Evolutionary conservation across 2,329 filamentous ascomycete species (phyloP).

Genomic region (Trichoderma asperellum): DNA sequence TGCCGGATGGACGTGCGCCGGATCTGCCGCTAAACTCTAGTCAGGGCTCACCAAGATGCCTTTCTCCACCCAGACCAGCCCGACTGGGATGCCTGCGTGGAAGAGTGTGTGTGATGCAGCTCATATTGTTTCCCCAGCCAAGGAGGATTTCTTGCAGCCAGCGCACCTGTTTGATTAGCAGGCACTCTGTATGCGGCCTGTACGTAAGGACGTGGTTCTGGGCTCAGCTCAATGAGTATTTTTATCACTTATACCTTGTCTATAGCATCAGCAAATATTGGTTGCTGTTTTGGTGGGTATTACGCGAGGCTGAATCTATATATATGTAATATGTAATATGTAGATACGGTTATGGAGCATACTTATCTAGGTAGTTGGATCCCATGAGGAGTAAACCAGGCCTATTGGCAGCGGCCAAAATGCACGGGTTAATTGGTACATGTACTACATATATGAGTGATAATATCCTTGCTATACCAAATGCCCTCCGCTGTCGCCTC

Average conservation of each 20-base stretch:
- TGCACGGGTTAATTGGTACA: neutral
- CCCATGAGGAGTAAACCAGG: neutral
- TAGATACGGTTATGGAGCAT: neutral
- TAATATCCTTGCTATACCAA: neutral
- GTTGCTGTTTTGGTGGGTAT: neutral
- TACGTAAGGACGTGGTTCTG: neutral
- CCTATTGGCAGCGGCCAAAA: neutral
- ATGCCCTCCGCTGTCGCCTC: neutral
- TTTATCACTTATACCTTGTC: neutral
- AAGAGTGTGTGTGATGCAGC: slow-evolving; percentile 7
- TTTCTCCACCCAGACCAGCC: slow-evolving; percentile 1
- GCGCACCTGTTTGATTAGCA: neutral
- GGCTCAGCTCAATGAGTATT: neutral
- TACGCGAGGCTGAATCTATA: neutral
- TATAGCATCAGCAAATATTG: neutral
- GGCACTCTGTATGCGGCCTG: neutral
- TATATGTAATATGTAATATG: too few relatives aligned
- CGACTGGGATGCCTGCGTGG: neutral
- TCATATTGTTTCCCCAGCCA: neutral
- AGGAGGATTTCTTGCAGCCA: neutral
- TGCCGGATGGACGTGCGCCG: neutral
- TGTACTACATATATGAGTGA: neutral
- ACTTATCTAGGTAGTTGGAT: neutral
- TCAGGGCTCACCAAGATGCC: slow-evolving; percentile 6
- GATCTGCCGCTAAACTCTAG: slow-evolving; percentile 26